These are phyloP conservation scores for Orbilia ellipsospora DNA, from an alignment of 2,329 filamentous ascomycete genomes.

Conservation along the genomic window DNA sequence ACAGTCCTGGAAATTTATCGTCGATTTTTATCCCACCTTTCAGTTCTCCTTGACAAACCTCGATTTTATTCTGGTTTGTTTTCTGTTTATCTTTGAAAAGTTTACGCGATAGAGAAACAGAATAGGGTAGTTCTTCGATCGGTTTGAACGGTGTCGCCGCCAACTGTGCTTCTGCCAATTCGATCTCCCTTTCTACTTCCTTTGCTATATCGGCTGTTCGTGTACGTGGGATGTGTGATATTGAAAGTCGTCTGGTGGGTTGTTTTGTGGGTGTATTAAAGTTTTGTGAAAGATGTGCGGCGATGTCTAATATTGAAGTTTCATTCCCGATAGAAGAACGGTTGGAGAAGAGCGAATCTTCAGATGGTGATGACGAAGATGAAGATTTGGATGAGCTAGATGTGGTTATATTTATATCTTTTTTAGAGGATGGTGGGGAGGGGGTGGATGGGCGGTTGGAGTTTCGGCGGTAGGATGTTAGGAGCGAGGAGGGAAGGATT, in stretches of 20 bases:
- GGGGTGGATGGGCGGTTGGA: slow-evolving; percentile 8
- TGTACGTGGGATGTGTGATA: not conserved
- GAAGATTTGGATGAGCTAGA: too few species aligned
- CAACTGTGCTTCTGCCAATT: not conserved
- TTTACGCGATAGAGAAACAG: slow-evolving; percentile 13
- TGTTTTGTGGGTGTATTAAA: slow-evolving; percentile 7
- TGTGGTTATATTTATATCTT: not conserved
- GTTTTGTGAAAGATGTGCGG: not conserved
- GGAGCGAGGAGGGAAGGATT: not conserved
- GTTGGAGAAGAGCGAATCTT: not conserved
- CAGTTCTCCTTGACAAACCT: not conserved
- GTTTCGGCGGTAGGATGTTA: slow-evolving; percentile 22
- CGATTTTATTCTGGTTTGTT: not conserved
- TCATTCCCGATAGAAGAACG: slow-evolving; percentile 9
- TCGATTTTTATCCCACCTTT: not conserved
- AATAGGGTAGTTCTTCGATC: not conserved
- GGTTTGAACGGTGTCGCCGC: not conserved
- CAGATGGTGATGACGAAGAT: too few species aligned
- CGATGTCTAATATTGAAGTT: slow-evolving; percentile 14
- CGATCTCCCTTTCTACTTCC: not conserved
- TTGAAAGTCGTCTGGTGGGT: too few species aligned
- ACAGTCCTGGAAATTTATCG: slow-evolving; percentile 12
- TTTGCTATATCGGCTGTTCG: not conserved
- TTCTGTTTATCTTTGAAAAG: slow-evolving; percentile 1
- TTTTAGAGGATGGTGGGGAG: not conserved